Base-by-base conservation (phyloP, 768 basidiomycete genomes). In the Chlorophyllum brunneum region DNA sequence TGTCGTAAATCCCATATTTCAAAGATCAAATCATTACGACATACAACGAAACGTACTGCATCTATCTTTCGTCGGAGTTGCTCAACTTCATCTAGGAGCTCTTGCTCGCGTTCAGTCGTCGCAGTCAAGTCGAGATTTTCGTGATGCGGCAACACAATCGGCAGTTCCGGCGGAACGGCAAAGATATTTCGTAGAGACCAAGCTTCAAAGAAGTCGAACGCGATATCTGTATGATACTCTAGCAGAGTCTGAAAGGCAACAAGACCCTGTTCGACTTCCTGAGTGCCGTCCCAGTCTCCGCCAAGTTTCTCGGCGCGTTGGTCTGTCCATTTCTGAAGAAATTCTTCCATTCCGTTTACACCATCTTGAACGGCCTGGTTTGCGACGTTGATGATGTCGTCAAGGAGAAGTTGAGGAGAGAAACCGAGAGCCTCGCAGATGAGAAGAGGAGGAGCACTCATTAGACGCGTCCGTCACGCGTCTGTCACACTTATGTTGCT, bases 181-280 rank as follows among this genome's bases (percentile, higher is more conserved):
- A 95, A 95, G 51, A 93, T 87, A 67, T 95, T 97, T 36, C 92
- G 74, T 61, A 93, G 66, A 9, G 83, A 85, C 92, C 93, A 95
- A 0, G 84, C 85, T 68, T 93, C 92, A 60, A 97, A 90, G 63
- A 86, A 88, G 65, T 97, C 93, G 54, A 95, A 91, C 0, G 92
- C 93, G 39, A 91, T 78, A 62, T 97, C 93, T 38, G 89, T 85
- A 58, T 94, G 92, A 49, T 83, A 83, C 62, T 94, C 90, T 11
- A 97, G 76, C 38, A 95, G 76, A 0, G 93, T 94, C 65, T 95
- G 90, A 57, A 95, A 91, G 20, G 88, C 79, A 44, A 91, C 86
- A 1, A 93, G 69, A 2, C 92, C 92, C 68, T 91, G 82, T 58
- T 86, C 84, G 18, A 88, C 76, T 55, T 89, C 86, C 52, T 85